Evolutionary conservation across 129 eudicot species (phyloP).

Genomic region (Saposhnikovia divaricata): DNA sequence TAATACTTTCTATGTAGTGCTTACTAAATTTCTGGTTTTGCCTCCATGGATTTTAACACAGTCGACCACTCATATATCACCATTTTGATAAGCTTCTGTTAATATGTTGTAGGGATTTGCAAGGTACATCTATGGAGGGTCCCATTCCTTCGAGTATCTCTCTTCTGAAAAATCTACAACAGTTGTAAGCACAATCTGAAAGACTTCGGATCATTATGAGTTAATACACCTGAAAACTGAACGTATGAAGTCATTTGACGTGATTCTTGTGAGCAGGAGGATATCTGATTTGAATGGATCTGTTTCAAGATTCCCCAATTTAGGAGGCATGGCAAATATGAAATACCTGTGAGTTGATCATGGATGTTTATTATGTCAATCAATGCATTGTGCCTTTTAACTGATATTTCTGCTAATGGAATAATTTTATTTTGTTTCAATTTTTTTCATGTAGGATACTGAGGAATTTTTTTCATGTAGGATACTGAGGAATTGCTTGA

Average conservation of each 20-base stretch:
- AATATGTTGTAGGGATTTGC: conserved; percentile 46
- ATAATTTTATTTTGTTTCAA: neutral
- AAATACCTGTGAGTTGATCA: conserved; percentile 37
- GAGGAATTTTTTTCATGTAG: too few relatives aligned
- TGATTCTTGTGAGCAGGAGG: conserved; percentile 44
- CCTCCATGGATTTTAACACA: neutral
- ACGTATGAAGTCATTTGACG: neutral
- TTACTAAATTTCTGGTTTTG: neutral
- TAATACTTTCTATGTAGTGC: neutral
- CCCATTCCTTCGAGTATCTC: conserved; percentile 69
- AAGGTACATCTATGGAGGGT: conserved; percentile 72
- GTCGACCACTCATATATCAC: neutral
- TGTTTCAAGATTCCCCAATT: conserved; percentile 40
- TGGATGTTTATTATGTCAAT: neutral
- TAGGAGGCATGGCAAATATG: conserved; percentile 28
- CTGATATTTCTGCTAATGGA: neutral
- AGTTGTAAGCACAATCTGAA: conserved; percentile 40
- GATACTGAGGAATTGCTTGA: too few relatives aligned
- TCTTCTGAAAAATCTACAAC: conserved; percentile 32
- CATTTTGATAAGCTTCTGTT: neutral
- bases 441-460: conserved; percentile 41
- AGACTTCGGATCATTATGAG: neutral
- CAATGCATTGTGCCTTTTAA: neutral
- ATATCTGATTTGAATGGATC: conserved; percentile 55
- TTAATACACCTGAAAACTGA: neutral